Percentiles rank a stretch among this genome's conserved stretches.
These are phyloP conservation scores for Neoscytalidium dimidiatum DNA, from an alignment of 2,329 filamentous ascomycete species.

Conservation along the genomic window DNA sequence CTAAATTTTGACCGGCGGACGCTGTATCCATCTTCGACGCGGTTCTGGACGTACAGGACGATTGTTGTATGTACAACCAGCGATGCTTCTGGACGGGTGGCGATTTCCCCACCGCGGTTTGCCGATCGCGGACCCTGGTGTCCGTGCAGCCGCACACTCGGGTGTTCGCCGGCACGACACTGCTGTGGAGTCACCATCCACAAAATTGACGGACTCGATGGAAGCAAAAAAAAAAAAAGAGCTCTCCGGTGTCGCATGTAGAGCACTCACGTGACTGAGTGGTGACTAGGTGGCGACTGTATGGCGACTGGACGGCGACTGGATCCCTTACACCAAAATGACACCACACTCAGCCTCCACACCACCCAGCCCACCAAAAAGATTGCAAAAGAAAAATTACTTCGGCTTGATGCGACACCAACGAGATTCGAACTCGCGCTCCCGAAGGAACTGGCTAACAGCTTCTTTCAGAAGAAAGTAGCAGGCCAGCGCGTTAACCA, in stretches of 20 bases:
- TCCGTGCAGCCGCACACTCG: too few species aligned
- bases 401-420: slow-evolving; percentile 9
- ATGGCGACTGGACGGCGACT: too few species aligned
- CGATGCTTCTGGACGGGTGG: background rate
- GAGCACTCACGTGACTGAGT: too few species aligned
- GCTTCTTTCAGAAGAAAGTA: background rate
- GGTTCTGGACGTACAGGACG: background rate
- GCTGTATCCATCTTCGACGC: background rate
- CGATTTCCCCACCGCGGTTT: background rate
- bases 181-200: too few species aligned
- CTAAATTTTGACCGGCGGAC: background rate
- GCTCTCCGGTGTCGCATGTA: too few species aligned
- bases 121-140: background rate
- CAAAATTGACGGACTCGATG: too few species aligned
- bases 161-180: too few species aligned
- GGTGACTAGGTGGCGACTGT: too few species aligned
- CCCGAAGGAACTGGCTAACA: slow-evolving; percentile 19
- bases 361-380: background rate
- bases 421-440: slow-evolving; percentile 19
- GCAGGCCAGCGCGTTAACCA: slow-evolving; percentile 21
- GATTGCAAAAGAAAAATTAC: background rate
- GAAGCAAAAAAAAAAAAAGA: too few species aligned
- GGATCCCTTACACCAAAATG: too few species aligned
- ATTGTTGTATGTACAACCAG: too few species aligned
- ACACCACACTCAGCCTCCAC: too few species aligned